phyloP scores from a whole-genome alignment of 495 filamentous ascomycete genomes.

The Pyronema domesticum region DNA sequence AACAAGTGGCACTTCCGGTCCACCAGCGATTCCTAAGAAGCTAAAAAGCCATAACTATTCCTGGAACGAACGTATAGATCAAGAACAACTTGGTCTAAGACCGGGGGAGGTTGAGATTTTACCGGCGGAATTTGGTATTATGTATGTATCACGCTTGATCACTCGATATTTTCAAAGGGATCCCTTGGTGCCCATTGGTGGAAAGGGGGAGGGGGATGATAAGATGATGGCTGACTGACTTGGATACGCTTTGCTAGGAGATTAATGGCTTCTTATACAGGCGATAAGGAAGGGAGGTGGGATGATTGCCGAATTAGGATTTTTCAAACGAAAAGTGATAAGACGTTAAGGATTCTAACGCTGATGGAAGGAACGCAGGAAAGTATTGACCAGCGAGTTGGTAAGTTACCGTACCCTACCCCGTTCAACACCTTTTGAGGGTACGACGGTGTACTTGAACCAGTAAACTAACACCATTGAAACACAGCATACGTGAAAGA shows the following conservation, averaged over 20 bases:
- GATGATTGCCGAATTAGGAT: constrained; percentile 14
- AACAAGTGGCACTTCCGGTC: neutral
- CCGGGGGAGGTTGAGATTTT: constrained; percentile 15
- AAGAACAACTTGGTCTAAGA: constrained; percentile 5
- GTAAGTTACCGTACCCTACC: neutral
- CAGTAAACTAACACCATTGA: neutral
- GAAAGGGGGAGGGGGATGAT: neutral
- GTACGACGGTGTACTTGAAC: no score
- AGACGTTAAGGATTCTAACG: constrained; percentile 11
- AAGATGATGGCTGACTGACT: no score
- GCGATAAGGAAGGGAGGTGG: constrained; percentile 16
- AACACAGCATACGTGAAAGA: constrained; percentile 12
- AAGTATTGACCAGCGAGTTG: constrained; percentile 13
- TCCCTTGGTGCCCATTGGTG: no score
- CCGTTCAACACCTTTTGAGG: no score
- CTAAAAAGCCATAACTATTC: constrained; percentile 5
- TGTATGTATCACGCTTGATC: constrained; percentile 3
- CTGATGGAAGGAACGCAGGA: constrained; percentile 11
- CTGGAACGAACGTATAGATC: constrained; percentile 12
- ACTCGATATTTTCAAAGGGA: no score
- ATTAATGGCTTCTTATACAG: constrained; percentile 13
- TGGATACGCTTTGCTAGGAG: neutral
- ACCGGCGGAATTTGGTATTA: constrained; percentile 7
- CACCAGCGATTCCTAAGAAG: neutral
- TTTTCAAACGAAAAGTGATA: constrained; percentile 5